These are phyloP conservation scores for Metschnikowia continentalis DNA, from an alignment of 805 yeast species.

Conservation along the genomic window DNA sequence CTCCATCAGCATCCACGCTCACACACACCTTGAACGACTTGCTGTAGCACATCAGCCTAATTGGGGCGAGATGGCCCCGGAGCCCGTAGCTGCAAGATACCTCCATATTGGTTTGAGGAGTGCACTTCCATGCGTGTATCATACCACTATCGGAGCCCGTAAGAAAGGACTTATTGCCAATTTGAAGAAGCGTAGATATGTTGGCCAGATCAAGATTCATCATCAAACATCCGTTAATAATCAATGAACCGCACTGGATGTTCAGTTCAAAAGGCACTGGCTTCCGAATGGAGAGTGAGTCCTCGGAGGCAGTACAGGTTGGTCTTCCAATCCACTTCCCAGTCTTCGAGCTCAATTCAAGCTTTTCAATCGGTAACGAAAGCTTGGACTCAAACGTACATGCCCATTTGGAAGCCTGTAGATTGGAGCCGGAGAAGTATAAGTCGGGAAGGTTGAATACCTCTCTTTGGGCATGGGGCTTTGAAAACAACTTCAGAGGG, in stretches of 20 bases:
- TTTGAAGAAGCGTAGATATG: constrained; percentile 38
- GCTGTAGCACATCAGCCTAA: constrained; percentile 47
- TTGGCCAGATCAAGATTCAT: constrained; percentile 39
- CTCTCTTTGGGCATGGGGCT: constrained; percentile 58
- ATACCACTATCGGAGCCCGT: constrained; percentile 57
- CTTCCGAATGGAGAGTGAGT: constrained; percentile 34
- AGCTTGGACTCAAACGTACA: constrained; percentile 42
- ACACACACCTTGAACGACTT: constrained; percentile 51
- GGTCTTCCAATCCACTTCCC: constrained; percentile 54
- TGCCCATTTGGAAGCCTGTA: constrained; percentile 6
- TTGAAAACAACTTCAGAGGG: constrained; percentile 65
- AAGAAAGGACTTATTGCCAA: constrained; percentile 41
- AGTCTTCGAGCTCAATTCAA: constrained; percentile 41
- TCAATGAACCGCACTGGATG: constrained; percentile 27
- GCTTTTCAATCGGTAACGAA: constrained; percentile 36
- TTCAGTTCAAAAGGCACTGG: constrained; percentile 17
- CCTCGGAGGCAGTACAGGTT: constrained; percentile 32
- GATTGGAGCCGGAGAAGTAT: constrained; percentile 24
- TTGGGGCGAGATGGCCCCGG: constrained; percentile 53
- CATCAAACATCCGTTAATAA: constrained; percentile 41
- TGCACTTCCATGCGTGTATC: constrained; percentile 54
- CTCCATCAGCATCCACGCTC: constrained; percentile 53
- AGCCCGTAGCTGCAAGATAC: constrained; percentile 43
- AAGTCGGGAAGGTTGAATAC: constrained; percentile 34
- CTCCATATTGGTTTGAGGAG: constrained; percentile 20